Conservation (phyloP, 2,329 filamentous ascomycete genomes). For the Cercospora canescens region DNA sequence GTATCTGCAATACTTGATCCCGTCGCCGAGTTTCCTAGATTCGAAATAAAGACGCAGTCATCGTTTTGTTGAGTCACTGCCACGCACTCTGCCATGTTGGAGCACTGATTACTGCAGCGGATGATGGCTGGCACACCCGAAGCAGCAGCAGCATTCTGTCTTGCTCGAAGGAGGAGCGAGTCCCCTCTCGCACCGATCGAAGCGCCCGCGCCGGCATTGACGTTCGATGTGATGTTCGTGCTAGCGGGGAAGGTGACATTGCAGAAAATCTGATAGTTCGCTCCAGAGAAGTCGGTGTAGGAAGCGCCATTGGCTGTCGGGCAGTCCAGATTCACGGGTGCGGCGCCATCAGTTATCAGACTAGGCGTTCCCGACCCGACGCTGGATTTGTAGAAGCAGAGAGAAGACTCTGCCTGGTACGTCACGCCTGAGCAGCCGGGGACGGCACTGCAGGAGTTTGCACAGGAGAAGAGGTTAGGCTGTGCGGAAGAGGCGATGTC, state of each 20-base stretch:
- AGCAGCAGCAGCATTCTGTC: neutral
- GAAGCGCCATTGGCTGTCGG: slow-evolving; percentile 24
- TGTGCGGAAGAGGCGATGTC: slow-evolving; percentile 15
- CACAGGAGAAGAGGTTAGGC: slow-evolving; percentile 26
- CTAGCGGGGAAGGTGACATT: slow-evolving; percentile 25
- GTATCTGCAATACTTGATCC: slow-evolving; percentile 24
- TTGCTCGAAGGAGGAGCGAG: neutral
- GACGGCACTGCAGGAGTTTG: slow-evolving; percentile 24
- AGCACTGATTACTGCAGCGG: slow-evolving; percentile 26
- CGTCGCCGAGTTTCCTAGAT: slow-evolving; percentile 12
- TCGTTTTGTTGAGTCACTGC: slow-evolving; percentile 18
- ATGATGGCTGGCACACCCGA: slow-evolving; percentile 8
- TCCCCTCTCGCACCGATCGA: neutral
- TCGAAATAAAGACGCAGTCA: slow-evolving; percentile 22
- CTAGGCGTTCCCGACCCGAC: neutral
- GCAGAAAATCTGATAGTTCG: slow-evolving; percentile 31
- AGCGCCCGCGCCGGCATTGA: neutral
- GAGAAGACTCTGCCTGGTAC: slow-evolving; percentile 10
- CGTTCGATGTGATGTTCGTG: neutral
- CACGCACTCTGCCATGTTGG: slow-evolving; percentile 17
- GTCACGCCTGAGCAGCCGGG: slow-evolving; percentile 25
- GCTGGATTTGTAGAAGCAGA: slow-evolving; percentile 28
- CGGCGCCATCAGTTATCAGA: slow-evolving; percentile 2
- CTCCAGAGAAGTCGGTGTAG: slow-evolving; percentile 28
- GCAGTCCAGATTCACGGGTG: slow-evolving; percentile 25